phyloP scores from a whole-genome alignment of 768 basidiomycete genomes.

The Lactarius quietus region DNA sequence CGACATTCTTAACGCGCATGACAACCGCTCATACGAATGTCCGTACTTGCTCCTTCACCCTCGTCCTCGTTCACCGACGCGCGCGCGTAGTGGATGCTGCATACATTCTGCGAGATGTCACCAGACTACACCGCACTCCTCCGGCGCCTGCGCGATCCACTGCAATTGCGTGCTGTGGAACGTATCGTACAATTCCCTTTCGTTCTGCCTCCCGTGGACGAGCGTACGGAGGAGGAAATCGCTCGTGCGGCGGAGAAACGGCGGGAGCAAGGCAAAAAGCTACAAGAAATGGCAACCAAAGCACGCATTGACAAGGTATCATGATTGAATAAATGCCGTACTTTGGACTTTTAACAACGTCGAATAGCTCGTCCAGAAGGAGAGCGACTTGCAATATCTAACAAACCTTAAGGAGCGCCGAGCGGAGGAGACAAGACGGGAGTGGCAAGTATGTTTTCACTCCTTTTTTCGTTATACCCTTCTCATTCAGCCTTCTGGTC shows the following conservation, averaged over 20 bases:
- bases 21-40: conserved; percentile 76
- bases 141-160: conserved; percentile 63
- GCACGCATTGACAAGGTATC: conserved; percentile 80
- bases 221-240: conserved; percentile 91
- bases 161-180: conserved; percentile 57
- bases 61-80: neutral
- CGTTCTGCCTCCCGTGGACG: conserved; percentile 53
- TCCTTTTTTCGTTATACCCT: neutral
- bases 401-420: conserved; percentile 60
- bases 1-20: conserved; percentile 84
- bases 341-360: neutral
- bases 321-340: neutral
- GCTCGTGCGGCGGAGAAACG: conserved; percentile 71
- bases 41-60: conserved; percentile 27
- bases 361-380: conserved; percentile 65
- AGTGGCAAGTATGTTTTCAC: conserved; percentile 59
- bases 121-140: conserved; percentile 69
- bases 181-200: conserved; percentile 89
- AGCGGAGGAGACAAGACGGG: conserved; percentile 57
- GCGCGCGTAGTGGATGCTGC: conserved; percentile 76
- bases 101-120: conserved; percentile 80
- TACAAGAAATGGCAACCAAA: conserved; percentile 90
- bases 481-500: conserved; percentile 2
- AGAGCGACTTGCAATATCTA: conserved; percentile 66
- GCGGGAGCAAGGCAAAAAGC: conserved; percentile 78